phyloP scores from a whole-genome alignment of 2,329 filamentous ascomycete genomes.

The Magnaporthiopsis rhizophila region DNA sequence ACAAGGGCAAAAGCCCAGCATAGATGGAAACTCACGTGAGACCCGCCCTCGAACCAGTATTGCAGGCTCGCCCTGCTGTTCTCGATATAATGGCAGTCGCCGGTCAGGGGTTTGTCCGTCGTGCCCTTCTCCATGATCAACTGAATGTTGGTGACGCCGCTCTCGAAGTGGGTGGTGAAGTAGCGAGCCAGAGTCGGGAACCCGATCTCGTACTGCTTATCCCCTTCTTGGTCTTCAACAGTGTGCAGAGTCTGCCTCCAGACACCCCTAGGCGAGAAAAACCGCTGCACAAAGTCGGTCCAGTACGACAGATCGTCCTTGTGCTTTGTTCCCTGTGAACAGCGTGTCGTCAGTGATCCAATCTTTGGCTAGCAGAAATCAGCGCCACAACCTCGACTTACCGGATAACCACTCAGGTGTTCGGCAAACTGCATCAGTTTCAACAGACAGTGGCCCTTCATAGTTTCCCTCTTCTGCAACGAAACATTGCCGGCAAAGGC shows the following conservation, averaged over 20 bases:
- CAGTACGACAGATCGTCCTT: slow-evolving; percentile 68
- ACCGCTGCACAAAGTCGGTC: slow-evolving; percentile 69
- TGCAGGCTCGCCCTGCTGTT: slow-evolving; percentile 72
- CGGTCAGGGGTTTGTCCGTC: slow-evolving; percentile 46
- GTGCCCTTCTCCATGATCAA: slow-evolving; percentile 67
- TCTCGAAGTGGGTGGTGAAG: slow-evolving; percentile 82
- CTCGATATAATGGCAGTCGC: slow-evolving; percentile 65
- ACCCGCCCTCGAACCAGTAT: slow-evolving; percentile 80
- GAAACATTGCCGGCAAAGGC: slow-evolving; percentile 28
- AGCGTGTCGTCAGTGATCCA: too few species aligned
- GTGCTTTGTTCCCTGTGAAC: slow-evolving; percentile 30
- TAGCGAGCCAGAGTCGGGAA: slow-evolving; percentile 78
- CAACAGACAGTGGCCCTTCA: slow-evolving; percentile 50
- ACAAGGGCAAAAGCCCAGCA: not conserved
- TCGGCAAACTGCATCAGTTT: slow-evolving; percentile 57
- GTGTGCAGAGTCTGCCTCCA: slow-evolving; percentile 65
- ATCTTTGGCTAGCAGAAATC: not conserved
- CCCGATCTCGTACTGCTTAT: slow-evolving; percentile 82
- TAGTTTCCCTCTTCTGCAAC: slow-evolving; percentile 37
- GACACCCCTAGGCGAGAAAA: slow-evolving; percentile 71
- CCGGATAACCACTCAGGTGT: slow-evolving; percentile 49
- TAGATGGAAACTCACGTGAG: slow-evolving; percentile 53
- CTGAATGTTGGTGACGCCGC: slow-evolving; percentile 78
- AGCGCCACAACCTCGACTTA: slow-evolving; percentile 24
- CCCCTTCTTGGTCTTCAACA: slow-evolving; percentile 45